Evolutionary conservation across 1,284 basidiomycete genomes (phyloP), one percentile per base, ranked within the genome.

Genomic region (Apiotrichum porosum): DNA sequence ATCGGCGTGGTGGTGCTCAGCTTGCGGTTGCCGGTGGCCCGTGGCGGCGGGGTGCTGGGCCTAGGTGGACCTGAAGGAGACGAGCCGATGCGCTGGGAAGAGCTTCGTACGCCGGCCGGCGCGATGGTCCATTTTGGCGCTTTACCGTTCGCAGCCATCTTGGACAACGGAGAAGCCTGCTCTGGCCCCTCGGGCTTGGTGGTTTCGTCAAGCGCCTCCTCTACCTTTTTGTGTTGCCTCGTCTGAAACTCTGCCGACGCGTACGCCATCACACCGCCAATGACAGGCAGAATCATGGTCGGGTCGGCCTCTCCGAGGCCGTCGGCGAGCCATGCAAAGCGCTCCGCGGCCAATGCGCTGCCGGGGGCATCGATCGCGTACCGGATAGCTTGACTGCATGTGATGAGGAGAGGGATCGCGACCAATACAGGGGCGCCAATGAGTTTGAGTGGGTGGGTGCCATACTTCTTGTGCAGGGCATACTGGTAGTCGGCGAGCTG

Each of bases 371-470:
- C 62, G 44, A 68, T 38, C 0, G 68, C 61, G 13, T 60, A 55
- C 30, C 76, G 68, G 37, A 77, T 68, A 4, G 65, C 63, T 23
- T 73, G 49, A 1, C 71, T 71, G 14, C 68, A 51, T 15, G 62
- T 52, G 49, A 76, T 58, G 45, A 77, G 68, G 35, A 77, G 51
- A 8, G 75, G 74, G n/a, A 76, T 54, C 54, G 74, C 67, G 37
- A 73, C 52, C 6, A 66, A 47, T 2, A 74, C 60, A 0, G 75
- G 75, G 2, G 64, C 51, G 31, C 68, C 50, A 3, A 69, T 47
- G 9, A 73, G 76, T 6, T 66, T 50, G 0, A 61, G 47, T 2
- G 74, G 72, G 21, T 71, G 65, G 31, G 70, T 72, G 9, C 54
- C 44, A 63, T 74, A 53, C 38, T 63, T 41, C 31, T 59, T 63